A percentile compares a stretch with the other conserved stretches of the same genome.
phyloP scores from a whole-genome alignment of 2,329 filamentous ascomycete species.

The Leptographium lundbergii region DNA sequence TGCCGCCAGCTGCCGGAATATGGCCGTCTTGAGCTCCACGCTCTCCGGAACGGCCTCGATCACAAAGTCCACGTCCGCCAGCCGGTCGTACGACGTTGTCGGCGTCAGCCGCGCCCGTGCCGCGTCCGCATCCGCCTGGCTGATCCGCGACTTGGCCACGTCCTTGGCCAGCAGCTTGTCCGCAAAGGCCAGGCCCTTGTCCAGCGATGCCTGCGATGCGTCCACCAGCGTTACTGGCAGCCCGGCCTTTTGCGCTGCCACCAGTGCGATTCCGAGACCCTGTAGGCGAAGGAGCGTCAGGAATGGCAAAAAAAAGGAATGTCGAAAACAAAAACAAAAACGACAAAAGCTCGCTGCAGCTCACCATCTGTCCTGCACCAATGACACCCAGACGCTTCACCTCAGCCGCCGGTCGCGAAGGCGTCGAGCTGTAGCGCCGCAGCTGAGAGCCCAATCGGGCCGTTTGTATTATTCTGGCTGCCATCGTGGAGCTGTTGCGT shows the following conservation, averaged over 20 bases:
- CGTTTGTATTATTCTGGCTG: background rate
- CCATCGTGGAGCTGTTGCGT: slow-evolving; percentile 4
- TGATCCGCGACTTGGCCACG: slow-evolving; percentile 75
- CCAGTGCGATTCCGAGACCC: slow-evolving; percentile 91
- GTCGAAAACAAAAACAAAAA: too few relatives aligned
- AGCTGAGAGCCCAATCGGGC: slow-evolving; percentile 25
- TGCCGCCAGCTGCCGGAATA: slow-evolving; percentile 72
- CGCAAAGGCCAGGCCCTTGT: slow-evolving; percentile 84
- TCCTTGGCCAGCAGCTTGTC: slow-evolving; percentile 92
- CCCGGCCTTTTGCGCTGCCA: slow-evolving; percentile 72
- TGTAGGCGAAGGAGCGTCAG: slow-evolving; percentile 24
- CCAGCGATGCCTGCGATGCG: slow-evolving; percentile 67
- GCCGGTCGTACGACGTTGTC: slow-evolving; percentile 61
- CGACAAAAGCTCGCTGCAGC: slow-evolving; percentile 14
- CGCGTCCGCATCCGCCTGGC: slow-evolving; percentile 65
- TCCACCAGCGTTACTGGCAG: slow-evolving; percentile 82
- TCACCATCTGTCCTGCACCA: slow-evolving; percentile 91
- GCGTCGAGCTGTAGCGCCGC: slow-evolving; percentile 58
- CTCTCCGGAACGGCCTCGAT: slow-evolving; percentile 97
- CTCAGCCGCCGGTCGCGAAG: slow-evolving; percentile 43
- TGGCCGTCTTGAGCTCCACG: slow-evolving; percentile 70
- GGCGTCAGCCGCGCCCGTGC: slow-evolving; percentile 57
- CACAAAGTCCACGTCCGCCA: slow-evolving; percentile 83
- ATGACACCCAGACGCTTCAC: slow-evolving; percentile 85
- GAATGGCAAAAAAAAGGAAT: background rate